Base-by-base conservation (phyloP, 768 basidiomycete species). In the Kwoniella sp. region DNA sequence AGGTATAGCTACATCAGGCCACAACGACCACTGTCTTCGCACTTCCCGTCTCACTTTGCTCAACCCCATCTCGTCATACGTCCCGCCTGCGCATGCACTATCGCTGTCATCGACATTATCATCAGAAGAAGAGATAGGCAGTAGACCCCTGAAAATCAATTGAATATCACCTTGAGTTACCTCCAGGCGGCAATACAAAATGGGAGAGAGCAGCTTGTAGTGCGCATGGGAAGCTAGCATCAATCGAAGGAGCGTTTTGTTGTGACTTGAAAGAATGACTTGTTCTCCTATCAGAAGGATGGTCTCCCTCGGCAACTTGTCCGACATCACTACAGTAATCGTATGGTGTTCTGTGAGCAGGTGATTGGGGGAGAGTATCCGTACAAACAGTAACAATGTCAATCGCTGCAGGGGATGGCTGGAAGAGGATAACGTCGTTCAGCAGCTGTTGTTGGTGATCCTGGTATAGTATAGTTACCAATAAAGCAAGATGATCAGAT, bases 1-100 rank as follows among this genome's bases (percentile, higher is more conserved):
- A 13, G 37, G 12, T 24, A 55, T 8, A 22, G 55, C 55, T 1
- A 44, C 33, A 44, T 55, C 55, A 40, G 55, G 55, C 55, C 55
- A 55, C 37, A 55, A 40, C 6, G 26, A 29, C 55, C 56, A 48
- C 15, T 48, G 6, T 12, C 40, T 22, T 27, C 44, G 25, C 15
- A 57, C 12, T 44, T 47, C 2, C 17, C 27, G 10, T 26, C 44
- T 57, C 40, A 44, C 40, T 44, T 33, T 13, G 13, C 5, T 33
- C 33, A 13, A 33, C 40, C 17, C 40, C 17, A 9, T 44, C 40
- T 33, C 13, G 7, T 33, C 33, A 6, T 33, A 21, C 21, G 3
- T 33, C n/a, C 2, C n/a, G n/a, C n/a, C n/a, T n/a, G n/a, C n/a
- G n/a, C n/a, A n/a, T n/a, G n/a, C n/a, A n/a, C n/a, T n/a, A n/a